phyloP scores from a whole-genome alignment of 2,329 filamentous ascomycete species.

The Seiridium unicorne region DNA sequence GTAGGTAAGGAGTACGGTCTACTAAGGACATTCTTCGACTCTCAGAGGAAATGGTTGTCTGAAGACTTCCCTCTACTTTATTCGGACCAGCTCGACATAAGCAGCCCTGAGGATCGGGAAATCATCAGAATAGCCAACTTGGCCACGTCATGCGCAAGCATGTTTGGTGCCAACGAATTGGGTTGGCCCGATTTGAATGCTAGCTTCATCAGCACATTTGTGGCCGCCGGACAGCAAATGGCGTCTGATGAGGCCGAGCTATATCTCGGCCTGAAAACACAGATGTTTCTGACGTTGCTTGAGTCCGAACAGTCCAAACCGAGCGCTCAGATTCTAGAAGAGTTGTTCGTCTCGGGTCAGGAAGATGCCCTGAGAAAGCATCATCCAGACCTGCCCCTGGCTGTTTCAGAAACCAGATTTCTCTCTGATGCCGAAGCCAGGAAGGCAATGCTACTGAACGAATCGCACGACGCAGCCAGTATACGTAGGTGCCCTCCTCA shows the following conservation, averaged over 20 bases:
- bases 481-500: slow-evolving; percentile 17
- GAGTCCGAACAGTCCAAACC: slow-evolving; percentile 23
- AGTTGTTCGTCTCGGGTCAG: slow-evolving; percentile 25
- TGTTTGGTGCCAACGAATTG: slow-evolving; percentile 30
- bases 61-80: slow-evolving; percentile 22
- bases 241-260: slow-evolving; percentile 27
- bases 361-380: slow-evolving; percentile 23
- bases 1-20: slow-evolving; percentile 26
- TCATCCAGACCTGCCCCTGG: slow-evolving; percentile 22
- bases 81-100: slow-evolving; percentile 22
- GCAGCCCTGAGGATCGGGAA: slow-evolving; percentile 21
- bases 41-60: slow-evolving; percentile 23
- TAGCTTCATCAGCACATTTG: slow-evolving; percentile 28
- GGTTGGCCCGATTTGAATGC: slow-evolving; percentile 29
- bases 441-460: slow-evolving; percentile 26
- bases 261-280: slow-evolving; percentile 29
- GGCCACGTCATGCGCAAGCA: slow-evolving; percentile 28
- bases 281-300: slow-evolving; percentile 28
- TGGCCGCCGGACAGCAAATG: slow-evolving; percentile 23
- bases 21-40: slow-evolving; percentile 25
- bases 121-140: slow-evolving; percentile 29
- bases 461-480: slow-evolving; percentile 18
- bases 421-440: slow-evolving; percentile 22
- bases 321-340: slow-evolving; percentile 24
- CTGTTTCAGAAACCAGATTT: slow-evolving; percentile 23